Conservation (phyloP, 768 basidiomycete species). For the Fistulinella prunicolor region DNA sequence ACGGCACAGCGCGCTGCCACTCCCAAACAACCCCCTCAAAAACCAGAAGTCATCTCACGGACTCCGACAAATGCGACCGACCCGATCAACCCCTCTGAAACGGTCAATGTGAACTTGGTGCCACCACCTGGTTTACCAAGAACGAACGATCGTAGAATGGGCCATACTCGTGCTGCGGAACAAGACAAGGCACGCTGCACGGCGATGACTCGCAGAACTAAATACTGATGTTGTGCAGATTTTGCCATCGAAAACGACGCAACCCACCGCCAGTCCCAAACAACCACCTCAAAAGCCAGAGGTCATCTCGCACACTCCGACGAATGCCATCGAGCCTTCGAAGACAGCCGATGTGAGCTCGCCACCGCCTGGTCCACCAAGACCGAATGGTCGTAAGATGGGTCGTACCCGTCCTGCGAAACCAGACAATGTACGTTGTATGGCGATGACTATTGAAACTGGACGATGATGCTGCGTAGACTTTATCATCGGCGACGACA, state of each 20-base stretch:
- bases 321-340: neutral
- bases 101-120: too few relatives aligned
- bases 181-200: too few relatives aligned
- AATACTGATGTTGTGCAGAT: constrained; percentile 5
- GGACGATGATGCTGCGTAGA: constrained; percentile 3
- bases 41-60: too few relatives aligned
- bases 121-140: too few relatives aligned
- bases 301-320: neutral
- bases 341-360: neutral
- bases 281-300: neutral
- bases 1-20: too few relatives aligned
- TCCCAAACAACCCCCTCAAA: too few relatives aligned
- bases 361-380: constrained; percentile 9
- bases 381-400: neutral
- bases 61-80: too few relatives aligned
- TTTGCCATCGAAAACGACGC: constrained; percentile 2
- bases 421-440: constrained; percentile 6
- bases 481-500: constrained; percentile 1
- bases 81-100: too few relatives aligned
- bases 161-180: too few relatives aligned
- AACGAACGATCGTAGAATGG: too few relatives aligned
- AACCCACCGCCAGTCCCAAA: neutral
- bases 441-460: too few relatives aligned
- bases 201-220: neutral
- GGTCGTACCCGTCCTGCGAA: neutral